Percentiles rank a stretch among this genome's conserved stretches.
Evolutionary conservation across 1,139 yeast species (phyloP).

Genomic region (Barnettozyma hawaiiensis): DNA sequence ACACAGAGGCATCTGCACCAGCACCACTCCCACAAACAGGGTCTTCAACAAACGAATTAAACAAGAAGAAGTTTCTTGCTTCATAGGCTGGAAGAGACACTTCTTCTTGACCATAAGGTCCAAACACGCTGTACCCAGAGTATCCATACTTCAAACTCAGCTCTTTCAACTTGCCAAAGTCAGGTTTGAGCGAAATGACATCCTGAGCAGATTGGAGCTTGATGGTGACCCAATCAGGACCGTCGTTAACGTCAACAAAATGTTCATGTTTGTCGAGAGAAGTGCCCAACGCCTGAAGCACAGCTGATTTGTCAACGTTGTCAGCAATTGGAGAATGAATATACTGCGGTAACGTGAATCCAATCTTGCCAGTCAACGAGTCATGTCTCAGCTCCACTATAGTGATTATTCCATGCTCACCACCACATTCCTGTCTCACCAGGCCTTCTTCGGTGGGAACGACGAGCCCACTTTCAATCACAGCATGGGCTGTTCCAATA

Average conservation of each 20-base stretch:
- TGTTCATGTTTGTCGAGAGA: constrained; percentile 17
- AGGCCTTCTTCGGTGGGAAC: constrained; percentile 24
- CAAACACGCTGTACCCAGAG: constrained; percentile 37
- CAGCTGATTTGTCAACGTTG: neutral
- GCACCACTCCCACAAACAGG: constrained; percentile 52
- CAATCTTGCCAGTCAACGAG: constrained; percentile 9
- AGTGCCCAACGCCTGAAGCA: constrained; percentile 19
- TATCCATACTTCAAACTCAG: constrained; percentile 24
- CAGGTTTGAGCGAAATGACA: constrained; percentile 31
- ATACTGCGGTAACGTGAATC: constrained; percentile 28
- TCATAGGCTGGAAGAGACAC: no score
- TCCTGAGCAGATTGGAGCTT: constrained; percentile 29
- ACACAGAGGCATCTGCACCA: constrained; percentile 33
- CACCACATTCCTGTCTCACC: constrained; percentile 39
- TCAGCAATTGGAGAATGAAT: constrained; percentile 9
- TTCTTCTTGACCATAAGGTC: constrained; percentile 24
- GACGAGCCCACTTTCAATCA: constrained; percentile 25
- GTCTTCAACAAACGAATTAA: constrained; percentile 36
- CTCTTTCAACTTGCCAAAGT: constrained; percentile 25
- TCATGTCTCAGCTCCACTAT: constrained; percentile 32
- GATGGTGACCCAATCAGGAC: constrained; percentile 40
- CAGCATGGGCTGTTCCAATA: constrained; percentile 44
- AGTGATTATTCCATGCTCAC: no score
- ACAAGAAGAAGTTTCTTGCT: constrained; percentile 36
- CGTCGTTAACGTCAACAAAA: constrained; percentile 32